These are phyloP conservation scores for Zasmidium citrigriseum DNA, from an alignment of 2,329 filamentous ascomycete species.

Conservation along the genomic window DNA sequence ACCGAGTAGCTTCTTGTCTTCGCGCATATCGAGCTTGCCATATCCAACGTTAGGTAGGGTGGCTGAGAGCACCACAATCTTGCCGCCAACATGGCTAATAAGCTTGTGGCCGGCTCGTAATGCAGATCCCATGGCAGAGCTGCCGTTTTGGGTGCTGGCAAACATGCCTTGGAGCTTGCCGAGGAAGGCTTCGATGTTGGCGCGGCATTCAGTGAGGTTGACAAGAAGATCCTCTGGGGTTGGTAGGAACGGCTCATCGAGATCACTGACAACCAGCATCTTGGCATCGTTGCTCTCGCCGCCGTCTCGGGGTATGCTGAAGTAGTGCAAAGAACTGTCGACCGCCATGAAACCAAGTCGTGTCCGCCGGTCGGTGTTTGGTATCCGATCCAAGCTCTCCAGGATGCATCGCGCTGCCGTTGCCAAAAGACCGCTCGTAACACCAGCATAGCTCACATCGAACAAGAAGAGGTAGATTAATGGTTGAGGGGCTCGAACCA, in stretches of 20 bases:
- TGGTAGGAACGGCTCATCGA: conserved; percentile 95
- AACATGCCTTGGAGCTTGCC: conserved; percentile 95
- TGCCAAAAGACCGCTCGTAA: conserved; percentile 86
- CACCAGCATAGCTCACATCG: conserved; percentile 87
- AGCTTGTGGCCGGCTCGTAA: conserved; percentile 92
- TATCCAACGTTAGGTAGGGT: conserved; percentile 87
- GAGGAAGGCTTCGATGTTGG: conserved; percentile 89
- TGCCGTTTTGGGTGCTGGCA: conserved; percentile 84
- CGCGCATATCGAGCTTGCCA: conserved; percentile 87
- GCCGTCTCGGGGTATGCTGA: conserved; percentile 85
- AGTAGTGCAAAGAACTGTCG: conserved; percentile 93
- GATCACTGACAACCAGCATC: conserved; percentile 92
- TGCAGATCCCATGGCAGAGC: conserved; percentile 93
- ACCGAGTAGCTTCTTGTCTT: conserved; percentile 93
- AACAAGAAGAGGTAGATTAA: conserved; percentile 94
- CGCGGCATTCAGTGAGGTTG: conserved; percentile 81
- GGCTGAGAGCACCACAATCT: conserved; percentile 88
- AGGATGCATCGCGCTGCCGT: conserved; percentile 91
- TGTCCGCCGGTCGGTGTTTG: conserved; percentile 93
- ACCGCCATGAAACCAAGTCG: conserved; percentile 93
- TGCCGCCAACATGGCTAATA: conserved; percentile 90
- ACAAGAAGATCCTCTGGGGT: conserved; percentile 91
- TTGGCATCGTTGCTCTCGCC: conserved; percentile 81
- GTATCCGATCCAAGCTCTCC: conserved; percentile 93
- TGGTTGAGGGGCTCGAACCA: conserved; percentile 95